Percentiles rank a stretch among this genome's conserved stretches.
These are phyloP conservation scores for Thalia dealbata DNA, from an alignment of 176 grass and related monocot genomes.

Conservation along the genomic window DNA sequence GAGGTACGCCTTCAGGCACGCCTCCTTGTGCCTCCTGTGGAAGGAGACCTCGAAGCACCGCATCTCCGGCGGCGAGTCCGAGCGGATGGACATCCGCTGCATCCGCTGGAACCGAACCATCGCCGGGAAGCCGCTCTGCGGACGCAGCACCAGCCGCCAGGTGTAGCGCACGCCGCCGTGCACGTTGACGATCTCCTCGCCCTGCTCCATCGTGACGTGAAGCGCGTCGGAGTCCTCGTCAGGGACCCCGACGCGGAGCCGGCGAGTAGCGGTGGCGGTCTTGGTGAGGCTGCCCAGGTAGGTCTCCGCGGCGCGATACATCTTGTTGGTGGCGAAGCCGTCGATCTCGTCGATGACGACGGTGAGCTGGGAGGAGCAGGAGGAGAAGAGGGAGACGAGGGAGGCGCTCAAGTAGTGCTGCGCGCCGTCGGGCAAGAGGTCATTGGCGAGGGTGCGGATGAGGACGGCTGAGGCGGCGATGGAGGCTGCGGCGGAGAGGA, in stretches of 20 bases:
- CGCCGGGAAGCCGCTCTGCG: too few species aligned
- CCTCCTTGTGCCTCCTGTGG: constrained; percentile 7
- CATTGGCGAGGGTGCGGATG: neutral
- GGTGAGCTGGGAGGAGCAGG: constrained; percentile 2
- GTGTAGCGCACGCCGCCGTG: too few species aligned
- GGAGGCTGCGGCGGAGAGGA: neutral
- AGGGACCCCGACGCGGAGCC: too few species aligned
- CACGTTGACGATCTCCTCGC: too few species aligned
- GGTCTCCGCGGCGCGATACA: neutral
- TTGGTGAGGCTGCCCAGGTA: too few species aligned
- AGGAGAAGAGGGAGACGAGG: neutral
- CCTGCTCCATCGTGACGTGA: too few species aligned
- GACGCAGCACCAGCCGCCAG: too few species aligned
- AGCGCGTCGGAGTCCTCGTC: too few species aligned
- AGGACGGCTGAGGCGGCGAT: constrained; percentile 2
- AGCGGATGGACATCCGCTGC: too few species aligned
- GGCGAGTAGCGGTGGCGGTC: too few species aligned
- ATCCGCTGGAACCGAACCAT: too few species aligned
- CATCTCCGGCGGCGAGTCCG: neutral
- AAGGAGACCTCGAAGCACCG: neutral
- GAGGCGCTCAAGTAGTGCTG: neutral
- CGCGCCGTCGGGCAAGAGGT: neutral
- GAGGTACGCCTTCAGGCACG: neutral
- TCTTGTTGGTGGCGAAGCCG: neutral
- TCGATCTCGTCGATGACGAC: constrained; percentile 12